phyloP scores from a whole-genome alignment of 306 rosid species.

The Acacia crassicarpa region DNA sequence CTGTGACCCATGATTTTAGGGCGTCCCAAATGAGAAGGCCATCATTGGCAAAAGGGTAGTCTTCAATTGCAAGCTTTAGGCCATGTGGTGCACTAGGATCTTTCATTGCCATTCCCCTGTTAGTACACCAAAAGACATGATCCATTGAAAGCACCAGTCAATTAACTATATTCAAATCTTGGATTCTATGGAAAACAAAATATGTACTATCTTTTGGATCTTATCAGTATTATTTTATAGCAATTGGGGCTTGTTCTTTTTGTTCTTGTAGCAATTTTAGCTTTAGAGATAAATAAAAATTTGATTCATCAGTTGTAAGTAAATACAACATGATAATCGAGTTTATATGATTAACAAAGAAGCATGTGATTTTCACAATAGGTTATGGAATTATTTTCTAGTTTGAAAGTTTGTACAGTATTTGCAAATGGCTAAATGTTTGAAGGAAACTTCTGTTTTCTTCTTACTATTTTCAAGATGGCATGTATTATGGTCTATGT shows the following conservation, averaged over 20 bases:
- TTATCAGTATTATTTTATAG: background rate
- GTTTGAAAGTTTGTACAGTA: background rate
- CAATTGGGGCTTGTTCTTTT: background rate
- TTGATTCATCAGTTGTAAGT: background rate
- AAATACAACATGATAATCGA: background rate
- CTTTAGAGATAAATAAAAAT: background rate
- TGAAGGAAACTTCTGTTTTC: background rate
- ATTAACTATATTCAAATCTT: background rate
- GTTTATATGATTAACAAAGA: background rate
- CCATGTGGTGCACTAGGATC: constrained; percentile 11
- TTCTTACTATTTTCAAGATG: background rate
- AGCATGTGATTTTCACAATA: background rate
- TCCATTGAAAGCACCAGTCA: background rate
- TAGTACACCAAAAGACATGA: background rate
- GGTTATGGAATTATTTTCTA: background rate
- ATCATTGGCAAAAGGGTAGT: constrained; percentile 22
- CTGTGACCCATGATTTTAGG: constrained; percentile 23
- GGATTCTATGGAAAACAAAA: background rate
- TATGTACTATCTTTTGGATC: background rate
- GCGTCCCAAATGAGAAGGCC: constrained; percentile 15
- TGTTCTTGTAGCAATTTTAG: background rate
- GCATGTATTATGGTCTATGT: background rate
- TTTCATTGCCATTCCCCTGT: constrained; percentile 12
- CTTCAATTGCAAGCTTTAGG: constrained; percentile 2
- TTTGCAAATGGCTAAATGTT: background rate